Evolutionary conservation across 768 basidiomycete genomes (phyloP), one percentile per base, ranked within the genome.

Genomic region (Serendipita vermifera): DNA sequence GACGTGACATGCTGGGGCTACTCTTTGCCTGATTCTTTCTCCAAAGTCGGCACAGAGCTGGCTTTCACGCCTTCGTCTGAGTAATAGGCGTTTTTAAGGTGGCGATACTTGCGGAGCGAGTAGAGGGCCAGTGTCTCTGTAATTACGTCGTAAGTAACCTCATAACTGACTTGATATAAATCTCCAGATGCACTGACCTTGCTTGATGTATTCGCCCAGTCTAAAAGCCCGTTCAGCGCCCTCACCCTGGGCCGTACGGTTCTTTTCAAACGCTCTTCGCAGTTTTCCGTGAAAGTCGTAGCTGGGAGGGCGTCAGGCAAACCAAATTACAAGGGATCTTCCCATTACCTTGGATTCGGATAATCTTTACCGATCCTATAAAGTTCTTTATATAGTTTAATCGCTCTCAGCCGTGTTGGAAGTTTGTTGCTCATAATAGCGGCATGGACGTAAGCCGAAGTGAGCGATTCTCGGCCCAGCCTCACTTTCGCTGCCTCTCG

Each of bases 121-220:
- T 91, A 90, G 20, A 91, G 68, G 0, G 87, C 87, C 39, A 90
- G 72, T 0, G 87, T 89, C 70, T 90, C 87, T 88, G 17, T 54
- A 33, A 56, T 54, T 11, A 54, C 35, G 36, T 32, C 32, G 46
- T 15, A 5, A 33, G 55, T 17, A 53, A 53, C 29, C 9, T 13
- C 32, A 31, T 55, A 29, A 35, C 20, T 32, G 26, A 7, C 9
- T 35, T 22, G 20, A 24, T 39, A 35, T 3, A 53, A 43, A 29
- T 2, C 20, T 31, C n/a, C 14, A 53, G 26, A 26, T 6, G 11
- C 17, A 3, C 9, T 9, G 20, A 85, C 88, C 88, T 63, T 86
- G 85, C 70, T 82, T 87, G 68, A 91, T 89, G 62, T 87, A 89
- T 65, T 89, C 87, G 11, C 81, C 85, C 29, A 89, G 68, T 58